Base-by-base conservation (phyloP, 1,284 basidiomycete genomes). In the Trichosporon ovoides region DNA sequence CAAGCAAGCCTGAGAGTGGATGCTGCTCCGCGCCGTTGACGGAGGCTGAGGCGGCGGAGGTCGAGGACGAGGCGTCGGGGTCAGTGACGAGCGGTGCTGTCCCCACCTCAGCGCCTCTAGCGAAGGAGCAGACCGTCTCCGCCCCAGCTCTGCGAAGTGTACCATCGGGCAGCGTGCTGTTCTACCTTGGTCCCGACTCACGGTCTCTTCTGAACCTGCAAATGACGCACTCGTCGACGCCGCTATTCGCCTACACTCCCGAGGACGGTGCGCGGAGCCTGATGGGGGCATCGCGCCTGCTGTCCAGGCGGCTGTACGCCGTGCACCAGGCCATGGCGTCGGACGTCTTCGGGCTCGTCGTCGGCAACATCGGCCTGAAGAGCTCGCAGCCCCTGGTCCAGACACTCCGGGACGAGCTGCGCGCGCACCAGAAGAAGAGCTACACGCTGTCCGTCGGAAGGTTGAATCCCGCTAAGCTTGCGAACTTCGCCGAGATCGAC, bases 391-490 rank as follows among this genome's bases (percentile, higher is more conserved):
- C 89, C 0, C 80, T 95, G 2, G 86, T 96, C 60, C 81, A 82
- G 0, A 85, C 89, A 68, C 81, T 96, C 10, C 86, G 93, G 3
- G 71, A 78, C 13, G 78, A 87, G 14, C 81, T 97, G 49, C 75
- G 81, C 1, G 80, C 80, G 38, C 81, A 84, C 0, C 83, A 83
- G 60, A 92, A 91, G 78, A 97, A 96, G 73, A 86, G 84, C 62
- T 99, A 98, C 76, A 97, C 95, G 0, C 86, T 98, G 67, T 90
- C 87, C 52, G 95, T 98, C 0, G 96, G 96, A 33, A 93, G 97
- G 76, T 82, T 97, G 57, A 97, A 92, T 68, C 95, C 95, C 0
- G 85, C 93, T 16, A 98, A 98, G 71, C 81, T 99, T 34, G 95
- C 88, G 12, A 98, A 98, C 73, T 98, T 98, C 74, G 83, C 91